Conservation (phyloP, 495 filamentous ascomycete species). For the Thermothielavioides terrestris region DNA sequence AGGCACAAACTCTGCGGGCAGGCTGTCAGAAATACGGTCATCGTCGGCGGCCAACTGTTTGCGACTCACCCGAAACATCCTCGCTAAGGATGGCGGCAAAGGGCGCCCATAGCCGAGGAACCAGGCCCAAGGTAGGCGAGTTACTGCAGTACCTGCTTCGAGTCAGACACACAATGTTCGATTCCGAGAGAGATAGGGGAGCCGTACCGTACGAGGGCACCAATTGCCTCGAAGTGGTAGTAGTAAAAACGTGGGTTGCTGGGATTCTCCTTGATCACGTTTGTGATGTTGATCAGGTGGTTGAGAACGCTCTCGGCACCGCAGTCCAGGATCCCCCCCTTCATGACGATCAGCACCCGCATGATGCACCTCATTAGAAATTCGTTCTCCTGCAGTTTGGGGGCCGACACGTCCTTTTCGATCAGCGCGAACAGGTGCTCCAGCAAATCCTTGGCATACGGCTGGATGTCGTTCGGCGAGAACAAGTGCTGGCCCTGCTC, state of each 20-base stretch:
- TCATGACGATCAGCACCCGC: constrained; percentile 88
- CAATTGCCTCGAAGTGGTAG: constrained; percentile 91
- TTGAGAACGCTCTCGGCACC: constrained; percentile 59
- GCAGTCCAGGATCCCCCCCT: constrained; percentile 63
- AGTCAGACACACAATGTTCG: constrained; percentile 7
- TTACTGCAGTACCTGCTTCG: constrained; percentile 54
- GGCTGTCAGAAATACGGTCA: constrained; percentile 11
- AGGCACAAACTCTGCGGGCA: constrained; percentile 71
- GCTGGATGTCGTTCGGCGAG: constrained; percentile 58
- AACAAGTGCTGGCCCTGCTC: constrained; percentile 66
- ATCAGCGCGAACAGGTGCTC: constrained; percentile 90
- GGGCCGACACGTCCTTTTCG: constrained; percentile 64
- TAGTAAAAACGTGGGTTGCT: constrained; percentile 98
- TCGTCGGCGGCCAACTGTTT: neutral
- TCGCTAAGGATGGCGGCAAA: constrained; percentile 67
- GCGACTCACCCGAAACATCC: constrained; percentile 64
- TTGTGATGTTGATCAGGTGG: constrained; percentile 77
- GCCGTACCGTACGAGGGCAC: constrained; percentile 76
- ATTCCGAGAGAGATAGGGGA: neutral
- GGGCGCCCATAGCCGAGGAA: constrained; percentile 65
- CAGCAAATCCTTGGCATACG: constrained; percentile 74
- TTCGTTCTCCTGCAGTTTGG: constrained; percentile 97
- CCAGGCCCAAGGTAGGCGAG: constrained; percentile 60
- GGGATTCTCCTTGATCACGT: constrained; percentile 82
- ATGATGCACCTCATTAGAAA: constrained; percentile 98